Conservation (phyloP, 2,329 filamentous ascomycete genomes). For the Ophiostoma ips region DNA sequence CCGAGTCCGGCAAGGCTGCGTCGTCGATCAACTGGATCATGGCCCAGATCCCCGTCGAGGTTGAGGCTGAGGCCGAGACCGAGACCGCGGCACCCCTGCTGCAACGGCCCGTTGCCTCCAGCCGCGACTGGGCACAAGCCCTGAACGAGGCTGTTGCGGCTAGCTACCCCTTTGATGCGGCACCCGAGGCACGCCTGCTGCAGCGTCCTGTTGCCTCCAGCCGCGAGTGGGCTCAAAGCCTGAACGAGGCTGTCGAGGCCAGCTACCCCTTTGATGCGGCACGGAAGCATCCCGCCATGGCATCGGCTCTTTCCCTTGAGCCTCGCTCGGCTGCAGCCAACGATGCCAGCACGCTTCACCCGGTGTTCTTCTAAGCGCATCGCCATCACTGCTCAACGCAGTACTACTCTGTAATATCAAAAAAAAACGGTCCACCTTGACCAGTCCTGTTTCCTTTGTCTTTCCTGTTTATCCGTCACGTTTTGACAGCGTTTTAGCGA, state of each 20-base stretch:
- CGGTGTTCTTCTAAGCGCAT: slow-evolving; percentile 19
- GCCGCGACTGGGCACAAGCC: slow-evolving; percentile 23
- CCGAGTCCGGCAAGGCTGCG: neutral
- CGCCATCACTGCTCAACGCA: too few relatives aligned
- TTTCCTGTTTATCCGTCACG: neutral
- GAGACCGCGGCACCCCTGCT: slow-evolving; percentile 6
- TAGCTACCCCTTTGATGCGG: neutral
- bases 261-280: slow-evolving; percentile 20
- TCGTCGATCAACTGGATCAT: slow-evolving; percentile 19
- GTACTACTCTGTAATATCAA: too few relatives aligned
- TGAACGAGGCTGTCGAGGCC: slow-evolving; percentile 20
- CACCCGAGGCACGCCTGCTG: slow-evolving; percentile 11
- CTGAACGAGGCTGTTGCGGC: slow-evolving; percentile 18
- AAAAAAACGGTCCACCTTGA: too few relatives aligned
- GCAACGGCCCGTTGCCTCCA: neutral
- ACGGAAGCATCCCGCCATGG: slow-evolving; percentile 22
- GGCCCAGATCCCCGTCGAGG: neutral
- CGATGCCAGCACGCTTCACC: slow-evolving; percentile 19
- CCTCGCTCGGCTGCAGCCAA: slow-evolving; percentile 10
- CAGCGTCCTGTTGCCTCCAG: slow-evolving; percentile 3
- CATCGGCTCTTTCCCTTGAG: slow-evolving; percentile 12
- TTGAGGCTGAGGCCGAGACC: neutral
- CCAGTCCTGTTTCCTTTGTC: neutral
- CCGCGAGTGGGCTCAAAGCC: slow-evolving; percentile 23
- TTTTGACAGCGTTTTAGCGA: neutral